These are phyloP conservation scores for Globisporangium carolinianum DNA, from an alignment of 352 stramenopile genomes.

Conservation along the genomic window DNA sequence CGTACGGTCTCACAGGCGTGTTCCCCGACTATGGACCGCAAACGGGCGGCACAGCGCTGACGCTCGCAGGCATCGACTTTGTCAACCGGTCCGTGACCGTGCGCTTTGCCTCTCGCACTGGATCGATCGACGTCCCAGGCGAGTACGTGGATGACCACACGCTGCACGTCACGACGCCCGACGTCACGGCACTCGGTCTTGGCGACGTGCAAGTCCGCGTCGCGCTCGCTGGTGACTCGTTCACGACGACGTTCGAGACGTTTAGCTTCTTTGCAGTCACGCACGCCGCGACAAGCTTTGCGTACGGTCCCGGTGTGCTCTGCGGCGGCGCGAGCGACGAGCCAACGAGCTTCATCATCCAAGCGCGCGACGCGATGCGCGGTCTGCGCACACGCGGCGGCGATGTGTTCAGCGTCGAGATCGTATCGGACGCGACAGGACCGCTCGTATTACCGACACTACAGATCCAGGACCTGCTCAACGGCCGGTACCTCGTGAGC, in stretches of 20 bases:
- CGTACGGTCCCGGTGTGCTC: constrained; percentile 91
- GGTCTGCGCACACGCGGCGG: constrained; percentile 87
- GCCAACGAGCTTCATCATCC: constrained; percentile 77
- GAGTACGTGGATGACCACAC: constrained; percentile 88
- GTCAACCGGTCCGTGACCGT: constrained; percentile 65
- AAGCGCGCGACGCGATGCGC: constrained; percentile 73
- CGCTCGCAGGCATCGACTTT: constrained; percentile 93
- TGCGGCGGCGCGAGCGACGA: constrained; percentile 70
- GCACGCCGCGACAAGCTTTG: constrained; percentile 79
- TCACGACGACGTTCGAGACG: constrained; percentile 91
- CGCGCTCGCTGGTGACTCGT: constrained; percentile 88
- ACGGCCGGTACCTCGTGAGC: constrained; percentile 93
- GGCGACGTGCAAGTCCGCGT: constrained; percentile 88
- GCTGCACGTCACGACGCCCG: constrained; percentile 83
- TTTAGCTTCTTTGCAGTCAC: constrained; percentile 95
- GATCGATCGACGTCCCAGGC: constrained; percentile 85
- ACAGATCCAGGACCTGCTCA: constrained; percentile 78
- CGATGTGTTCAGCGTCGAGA: constrained; percentile 87
- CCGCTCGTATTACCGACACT: constrained; percentile 53
- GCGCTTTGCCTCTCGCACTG: constrained; percentile 89
- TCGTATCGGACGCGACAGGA: constrained; percentile 37
- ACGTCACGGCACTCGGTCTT: constrained; percentile 86
- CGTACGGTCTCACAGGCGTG: constrained; percentile 91
- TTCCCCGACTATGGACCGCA: constrained; percentile 88
- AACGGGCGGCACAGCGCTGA: constrained; percentile 85